A percentile compares a stretch with the other conserved stretches of the same genome.
Conservation (phyloP, 352 stramenopile species). For the Halophytophthora batemanensis region DNA sequence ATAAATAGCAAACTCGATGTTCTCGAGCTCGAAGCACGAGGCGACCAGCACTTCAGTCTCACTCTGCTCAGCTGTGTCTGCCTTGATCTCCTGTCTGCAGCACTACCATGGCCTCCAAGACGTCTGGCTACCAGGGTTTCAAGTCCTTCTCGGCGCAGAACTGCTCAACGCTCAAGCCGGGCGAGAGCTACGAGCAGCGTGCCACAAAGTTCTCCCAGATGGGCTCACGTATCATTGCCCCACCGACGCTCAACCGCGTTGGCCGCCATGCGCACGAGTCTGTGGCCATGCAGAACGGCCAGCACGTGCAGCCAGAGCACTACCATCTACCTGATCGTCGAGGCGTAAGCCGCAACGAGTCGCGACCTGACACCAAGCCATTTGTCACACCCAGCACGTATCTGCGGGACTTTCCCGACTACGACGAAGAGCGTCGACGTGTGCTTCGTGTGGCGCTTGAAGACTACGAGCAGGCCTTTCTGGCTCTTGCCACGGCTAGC, state of each 20-base stretch:
- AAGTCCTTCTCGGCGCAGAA: slow-evolving; percentile 62
- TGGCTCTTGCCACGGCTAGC: slow-evolving; percentile 20
- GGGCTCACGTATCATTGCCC: slow-evolving; percentile 62
- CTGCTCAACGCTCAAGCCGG: slow-evolving; percentile 74
- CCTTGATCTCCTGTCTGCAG: not conserved
- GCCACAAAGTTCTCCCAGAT: slow-evolving; percentile 80
- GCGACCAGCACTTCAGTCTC: slow-evolving; percentile 4
- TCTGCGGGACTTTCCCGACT: slow-evolving; percentile 56
- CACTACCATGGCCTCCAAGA: slow-evolving; percentile 41
- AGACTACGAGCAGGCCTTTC: slow-evolving; percentile 50
- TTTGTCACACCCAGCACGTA: slow-evolving; percentile 68
- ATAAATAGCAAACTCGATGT: too few species aligned
- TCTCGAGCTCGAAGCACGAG: too few species aligned
- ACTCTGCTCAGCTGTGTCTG: not conserved
- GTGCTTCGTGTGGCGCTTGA: slow-evolving; percentile 31
- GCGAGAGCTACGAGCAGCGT: slow-evolving; percentile 60
- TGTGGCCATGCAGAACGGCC: slow-evolving; percentile 36
- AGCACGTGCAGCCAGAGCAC: slow-evolving; percentile 47
- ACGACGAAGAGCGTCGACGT: slow-evolving; percentile 41
- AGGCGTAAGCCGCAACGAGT: slow-evolving; percentile 46
- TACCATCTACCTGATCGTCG: slow-evolving; percentile 64
- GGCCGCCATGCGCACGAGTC: slow-evolving; percentile 54
- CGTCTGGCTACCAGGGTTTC: slow-evolving; percentile 78
- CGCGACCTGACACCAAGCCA: slow-evolving; percentile 31
- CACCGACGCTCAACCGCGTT: slow-evolving; percentile 54